Base-by-base conservation (phyloP, 164 flowering plant genomes). In the Warburgia ugandensis region DNA sequence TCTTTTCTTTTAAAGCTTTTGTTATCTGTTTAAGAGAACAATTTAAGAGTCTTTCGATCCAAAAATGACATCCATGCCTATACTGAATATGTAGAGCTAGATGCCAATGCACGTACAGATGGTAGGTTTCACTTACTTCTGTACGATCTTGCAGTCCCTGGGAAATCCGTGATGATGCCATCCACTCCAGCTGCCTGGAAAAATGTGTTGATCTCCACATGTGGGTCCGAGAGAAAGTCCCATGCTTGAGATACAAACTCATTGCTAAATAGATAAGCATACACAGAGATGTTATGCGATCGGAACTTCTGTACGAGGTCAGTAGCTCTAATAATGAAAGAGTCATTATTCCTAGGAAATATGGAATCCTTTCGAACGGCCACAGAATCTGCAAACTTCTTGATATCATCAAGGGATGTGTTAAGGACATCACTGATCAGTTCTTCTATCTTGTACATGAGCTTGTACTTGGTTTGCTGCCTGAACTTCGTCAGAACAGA, bases 131-230 rank as follows among this genome's bases (percentile, higher is more conserved):
- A 59, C 97, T 86, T 81, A 94, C 97, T 89, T 64, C 41, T 74
- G 65, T 81, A 94, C 52, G 69, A 38, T 28, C 48, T 75, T 37
- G 96, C 73, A 9, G 99, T 94, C 54, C 62, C 66, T 3, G 99
- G 99, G 62, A 72, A 94, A n/a, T 78, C 96, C 9, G 97, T 89
- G 50, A 94, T 71, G 45, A 89, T 63, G 36, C 99, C 99, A 64
- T 79, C 68, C 25, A 83, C 69, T 6, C 45, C 64, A 16, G 58
- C 57, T 36, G 40, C 73, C 39, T 19, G 36, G 51, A 73, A 75
- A 73, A 25, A 83, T 22, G 78, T 6, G 65, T 81, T 82, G 27
- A 94, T 66, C 62, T 94, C 96, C 42, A 83, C 86, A 6, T 57
- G 56, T 8, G 96, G 59, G 60, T 94, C 99, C 0, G 96, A 74